Conservation (phyloP, 1,284 basidiomycete species). For the Irpex sp. region DNA sequence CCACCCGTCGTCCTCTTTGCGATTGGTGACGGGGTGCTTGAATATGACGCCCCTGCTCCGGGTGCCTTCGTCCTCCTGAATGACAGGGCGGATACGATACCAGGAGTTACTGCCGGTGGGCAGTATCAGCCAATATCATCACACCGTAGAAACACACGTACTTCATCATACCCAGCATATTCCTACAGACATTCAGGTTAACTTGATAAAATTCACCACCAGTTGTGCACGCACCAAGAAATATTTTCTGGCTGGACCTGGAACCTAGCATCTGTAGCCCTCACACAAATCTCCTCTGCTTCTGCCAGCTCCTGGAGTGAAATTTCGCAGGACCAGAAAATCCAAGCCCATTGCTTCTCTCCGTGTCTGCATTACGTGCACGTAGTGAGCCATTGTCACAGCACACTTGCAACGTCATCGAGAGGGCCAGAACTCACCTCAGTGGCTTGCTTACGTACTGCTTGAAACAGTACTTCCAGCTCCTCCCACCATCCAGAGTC, state of each 20-base stretch:
- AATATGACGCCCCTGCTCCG: constrained; percentile 11
- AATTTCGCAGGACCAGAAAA: constrained; percentile 25
- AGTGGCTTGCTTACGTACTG: constrained; percentile 16
- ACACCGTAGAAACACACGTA: background rate
- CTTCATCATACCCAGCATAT: constrained; percentile 22
- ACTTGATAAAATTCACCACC: background rate
- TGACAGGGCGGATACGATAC: constrained; percentile 19
- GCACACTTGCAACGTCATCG: too few relatives aligned
- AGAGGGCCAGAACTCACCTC: constrained; percentile 5
- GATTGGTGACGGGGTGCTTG: constrained; percentile 21
- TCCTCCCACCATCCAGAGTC: constrained; percentile 20
- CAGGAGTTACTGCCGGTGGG: constrained; percentile 18
- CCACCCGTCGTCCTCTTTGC: constrained; percentile 19
- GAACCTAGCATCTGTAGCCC: constrained; percentile 20
- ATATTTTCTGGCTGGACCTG: constrained; percentile 22
- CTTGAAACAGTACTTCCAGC: constrained; percentile 23
- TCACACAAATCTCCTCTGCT: constrained; percentile 17
- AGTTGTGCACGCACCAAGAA: constrained; percentile 12
- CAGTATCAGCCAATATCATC: background rate
- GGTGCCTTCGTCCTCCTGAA: constrained; percentile 4
- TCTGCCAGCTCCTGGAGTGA: constrained; percentile 15
- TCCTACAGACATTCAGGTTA: constrained; percentile 7
- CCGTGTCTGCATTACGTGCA: constrained; percentile 15
- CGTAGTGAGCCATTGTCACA: too few relatives aligned
- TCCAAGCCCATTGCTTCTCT: constrained; percentile 24